Evolutionary conservation across 352 stramenopile species (phyloP).

Genomic region (Phytophthora meadii): DNA sequence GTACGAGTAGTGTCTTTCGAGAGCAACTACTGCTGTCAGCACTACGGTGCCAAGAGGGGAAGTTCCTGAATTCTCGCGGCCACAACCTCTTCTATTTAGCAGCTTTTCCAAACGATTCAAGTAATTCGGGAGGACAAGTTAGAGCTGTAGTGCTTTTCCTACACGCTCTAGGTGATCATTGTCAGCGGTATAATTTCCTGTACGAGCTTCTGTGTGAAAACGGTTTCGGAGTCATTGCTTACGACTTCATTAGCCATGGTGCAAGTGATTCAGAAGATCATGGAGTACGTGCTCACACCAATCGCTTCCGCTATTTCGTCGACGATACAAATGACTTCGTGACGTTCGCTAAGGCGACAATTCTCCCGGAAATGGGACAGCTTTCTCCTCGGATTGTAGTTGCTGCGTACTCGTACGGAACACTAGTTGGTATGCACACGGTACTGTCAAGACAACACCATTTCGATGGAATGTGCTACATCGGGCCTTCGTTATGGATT

Average conservation of each 20-base stretch:
- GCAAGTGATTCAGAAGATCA: slow-evolving; percentile 42
- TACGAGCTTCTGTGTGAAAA: slow-evolving; percentile 47
- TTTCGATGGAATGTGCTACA: slow-evolving; percentile 58
- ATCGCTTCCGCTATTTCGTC: slow-evolving; percentile 44
- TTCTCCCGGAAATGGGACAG: slow-evolving; percentile 22
- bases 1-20: neutral
- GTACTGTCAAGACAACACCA: slow-evolving; percentile 48
- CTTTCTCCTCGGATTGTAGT: slow-evolving; percentile 45
- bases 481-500: neutral
- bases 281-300: slow-evolving; percentile 34
- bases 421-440: slow-evolving; percentile 56
- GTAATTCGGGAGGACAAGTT: slow-evolving; percentile 4
- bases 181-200: slow-evolving; percentile 43
- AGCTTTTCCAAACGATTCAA: slow-evolving; percentile 29
- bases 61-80: slow-evolving; percentile 39
- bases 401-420: slow-evolving; percentile 61
- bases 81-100: slow-evolving; percentile 47
- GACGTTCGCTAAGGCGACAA: slow-evolving; percentile 36
- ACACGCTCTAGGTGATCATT: slow-evolving; percentile 52
- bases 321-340: slow-evolving; percentile 53
- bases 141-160: slow-evolving; percentile 52
- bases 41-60: slow-evolving; percentile 39
- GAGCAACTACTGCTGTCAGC: slow-evolving; percentile 17
- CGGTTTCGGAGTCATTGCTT: slow-evolving; percentile 47
- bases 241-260: slow-evolving; percentile 54